Evolutionary conservation across 2,329 filamentous ascomycete species (phyloP).

Genomic region (Paecilomyces sp.): DNA sequence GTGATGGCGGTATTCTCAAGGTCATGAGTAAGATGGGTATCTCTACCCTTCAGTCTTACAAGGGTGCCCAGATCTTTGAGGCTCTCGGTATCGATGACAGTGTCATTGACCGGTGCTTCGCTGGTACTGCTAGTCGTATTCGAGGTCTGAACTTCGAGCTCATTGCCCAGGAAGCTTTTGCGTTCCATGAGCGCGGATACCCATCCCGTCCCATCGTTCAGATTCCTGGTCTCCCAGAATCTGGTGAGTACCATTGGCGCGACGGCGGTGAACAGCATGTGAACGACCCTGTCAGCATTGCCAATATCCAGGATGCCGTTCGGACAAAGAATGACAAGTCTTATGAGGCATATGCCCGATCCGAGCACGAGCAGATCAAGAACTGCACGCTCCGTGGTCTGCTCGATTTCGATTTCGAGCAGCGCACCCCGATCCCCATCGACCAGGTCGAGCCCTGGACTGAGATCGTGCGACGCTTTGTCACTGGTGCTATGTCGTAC

Average conservation of each 20-base stretch:
- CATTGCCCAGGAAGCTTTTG: constrained; percentile 89
- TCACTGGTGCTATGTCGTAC: constrained; percentile 97
- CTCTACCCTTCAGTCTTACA: constrained; percentile 91
- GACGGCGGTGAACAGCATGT: constrained; percentile 92
- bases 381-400: constrained; percentile 89
- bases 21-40: constrained; percentile 99
- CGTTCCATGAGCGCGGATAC: constrained; percentile 90
- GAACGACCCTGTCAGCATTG: constrained; percentile 90
- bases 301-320: constrained; percentile 94
- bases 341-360: constrained; percentile 89
- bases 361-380: constrained; percentile 95
- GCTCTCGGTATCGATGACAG: constrained; percentile 86
- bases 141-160: constrained; percentile 89
- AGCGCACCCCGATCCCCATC: constrained; percentile 75
- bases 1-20: constrained; percentile 92
- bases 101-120: constrained; percentile 91
- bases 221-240: constrained; percentile 77
- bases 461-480: constrained; percentile 92
- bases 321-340: constrained; percentile 98
- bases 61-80: constrained; percentile 97
- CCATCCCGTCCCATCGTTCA: constrained; percentile 70
- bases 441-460: constrained; percentile 98
- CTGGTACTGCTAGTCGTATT: constrained; percentile 87
- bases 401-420: constrained; percentile 93
- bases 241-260: constrained; percentile 97